Conservation (phyloP, 208 protist species). For the Crithidia sp. region DNA sequence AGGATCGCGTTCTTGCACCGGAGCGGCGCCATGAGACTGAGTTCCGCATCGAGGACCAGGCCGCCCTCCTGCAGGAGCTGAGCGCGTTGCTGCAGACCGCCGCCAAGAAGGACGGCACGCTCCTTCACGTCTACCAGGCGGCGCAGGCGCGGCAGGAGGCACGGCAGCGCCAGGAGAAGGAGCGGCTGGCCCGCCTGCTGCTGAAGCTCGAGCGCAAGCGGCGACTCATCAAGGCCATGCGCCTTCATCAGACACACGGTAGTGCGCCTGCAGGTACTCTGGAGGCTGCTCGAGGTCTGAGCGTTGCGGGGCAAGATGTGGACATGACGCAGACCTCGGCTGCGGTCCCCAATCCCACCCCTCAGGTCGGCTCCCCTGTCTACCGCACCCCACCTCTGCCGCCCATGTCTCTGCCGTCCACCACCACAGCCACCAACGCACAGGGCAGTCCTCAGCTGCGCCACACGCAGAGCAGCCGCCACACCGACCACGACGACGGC, state of each 20-base stretch:
- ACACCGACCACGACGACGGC: conserved; percentile 11
- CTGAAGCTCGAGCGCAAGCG: conserved; percentile 34
- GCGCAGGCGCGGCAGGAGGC: conserved; percentile 45
- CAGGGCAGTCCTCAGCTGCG: neutral
- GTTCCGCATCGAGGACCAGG: conserved; percentile 28
- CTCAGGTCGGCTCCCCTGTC: conserved; percentile 26
- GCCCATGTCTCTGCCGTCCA: conserved; percentile 30
- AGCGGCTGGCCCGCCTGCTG: conserved; percentile 26
- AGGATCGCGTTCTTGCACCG: neutral
- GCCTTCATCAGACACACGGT: conserved; percentile 16
- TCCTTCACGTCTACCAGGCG: conserved; percentile 55
- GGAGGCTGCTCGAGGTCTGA: conserved; percentile 5
- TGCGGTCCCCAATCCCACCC: conserved; percentile 16
- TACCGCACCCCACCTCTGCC: conserved; percentile 26
- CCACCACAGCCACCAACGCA: conserved; percentile 4
- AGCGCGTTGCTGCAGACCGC: conserved; percentile 57
- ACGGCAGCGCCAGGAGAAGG: conserved; percentile 23
- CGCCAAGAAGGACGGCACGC: conserved; percentile 55
- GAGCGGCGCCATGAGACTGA: neutral
- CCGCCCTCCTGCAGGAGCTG: conserved; percentile 43
- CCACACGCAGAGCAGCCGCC: neutral
- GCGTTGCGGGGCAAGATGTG: conserved; percentile 13
- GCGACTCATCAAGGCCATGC: conserved; percentile 29
- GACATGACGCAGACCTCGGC: conserved; percentile 17
- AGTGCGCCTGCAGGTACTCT: neutral